Evolutionary conservation across 1,139 yeast species (phyloP).

Genomic region (Wickerhamomyces sp.): DNA sequence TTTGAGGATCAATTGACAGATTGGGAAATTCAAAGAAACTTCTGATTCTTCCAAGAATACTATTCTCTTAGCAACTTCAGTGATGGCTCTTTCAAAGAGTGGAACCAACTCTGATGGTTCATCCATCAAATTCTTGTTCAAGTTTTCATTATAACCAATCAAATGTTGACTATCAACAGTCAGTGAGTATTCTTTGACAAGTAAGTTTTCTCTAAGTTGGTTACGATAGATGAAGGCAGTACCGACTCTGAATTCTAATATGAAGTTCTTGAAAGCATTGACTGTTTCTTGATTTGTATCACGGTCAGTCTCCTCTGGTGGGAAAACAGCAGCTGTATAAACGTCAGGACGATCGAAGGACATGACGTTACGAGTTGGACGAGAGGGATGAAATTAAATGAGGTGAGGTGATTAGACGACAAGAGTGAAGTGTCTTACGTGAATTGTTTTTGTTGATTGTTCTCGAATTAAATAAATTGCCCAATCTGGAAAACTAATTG

Average conservation of each 20-base stretch:
- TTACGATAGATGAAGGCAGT: constrained; percentile 86
- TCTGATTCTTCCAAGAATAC: constrained; percentile 22
- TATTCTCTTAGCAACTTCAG: constrained; percentile 73
- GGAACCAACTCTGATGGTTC: constrained; percentile 91
- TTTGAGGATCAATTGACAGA: constrained; percentile 74
- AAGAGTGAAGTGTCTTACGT: not conserved
- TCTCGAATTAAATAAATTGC: not conserved
- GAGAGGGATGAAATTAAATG: not conserved
- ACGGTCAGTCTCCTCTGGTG: constrained; percentile 66
- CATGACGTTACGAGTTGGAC: constrained; percentile 7
- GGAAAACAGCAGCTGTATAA: constrained; percentile 80
- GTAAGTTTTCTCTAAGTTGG: constrained; percentile 81
- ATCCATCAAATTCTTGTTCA: constrained; percentile 77
- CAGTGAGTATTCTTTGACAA: constrained; percentile 69
- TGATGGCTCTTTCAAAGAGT: constrained; percentile 81
- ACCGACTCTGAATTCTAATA: constrained; percentile 80
- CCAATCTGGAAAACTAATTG: constrained; percentile 1
- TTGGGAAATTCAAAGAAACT: constrained; percentile 59
- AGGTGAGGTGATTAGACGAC: no score
- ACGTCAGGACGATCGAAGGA: constrained; percentile 49
- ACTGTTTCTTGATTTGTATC: constrained; percentile 72
- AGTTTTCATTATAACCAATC: constrained; percentile 81
- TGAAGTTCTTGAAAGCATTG: constrained; percentile 74
- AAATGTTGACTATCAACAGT: constrained; percentile 81
- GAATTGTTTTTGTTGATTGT: not conserved